Base-by-base conservation (phyloP, 305 asterid species). In the Caryopteris hybrid region DNA sequence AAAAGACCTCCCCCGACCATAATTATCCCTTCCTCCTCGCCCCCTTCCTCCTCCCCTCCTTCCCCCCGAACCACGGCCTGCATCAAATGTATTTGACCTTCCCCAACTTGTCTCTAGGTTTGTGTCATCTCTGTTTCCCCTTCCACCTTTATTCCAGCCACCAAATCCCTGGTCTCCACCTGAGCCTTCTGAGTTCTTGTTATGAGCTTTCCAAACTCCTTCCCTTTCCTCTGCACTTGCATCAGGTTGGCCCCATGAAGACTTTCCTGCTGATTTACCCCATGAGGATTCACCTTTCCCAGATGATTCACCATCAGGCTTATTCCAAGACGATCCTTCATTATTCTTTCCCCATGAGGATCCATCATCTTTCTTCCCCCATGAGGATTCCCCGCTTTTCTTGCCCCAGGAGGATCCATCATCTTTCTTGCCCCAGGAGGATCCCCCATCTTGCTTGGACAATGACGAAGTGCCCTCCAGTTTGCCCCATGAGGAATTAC, bases 11-110 rank as follows among this genome's bases (percentile, higher is more conserved):
- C 85, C 92, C 61, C 83, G 59, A 48, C 92, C 86, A 83, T 59
- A 69, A 64, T 75, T 72, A 78, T 74, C 84, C 76, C 88, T 74
- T 50, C 87, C 86, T 27, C 85, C 84, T 46, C 74, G 64, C 22
- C 86, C 81, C 68, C 84, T 64, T 62, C 86, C 81, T 73, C 89
- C 60, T 50, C 86, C 84, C 46, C 84, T 64, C 62, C 87, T 73
- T 14, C 89, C 91, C 41, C 86, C 85, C 0, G 80, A 81, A 67
- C 84, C 89, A 73, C 83, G 81, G 46, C 86, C 81, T n/a, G 79
- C 72, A 61, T 75, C 86, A 69, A 79, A 83, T 43, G 84, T 10
- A 38, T 65, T 76, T 57, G 70, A 56, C 70, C 76, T 76, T 23
- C 81, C 85, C 81, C 85, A 77, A 67, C 82, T 60, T 9, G 74